Evolutionary conservation across 108 stramenopile genomes (phyloP).

Genomic region (Mayamaea pseudoterrestris): DNA sequence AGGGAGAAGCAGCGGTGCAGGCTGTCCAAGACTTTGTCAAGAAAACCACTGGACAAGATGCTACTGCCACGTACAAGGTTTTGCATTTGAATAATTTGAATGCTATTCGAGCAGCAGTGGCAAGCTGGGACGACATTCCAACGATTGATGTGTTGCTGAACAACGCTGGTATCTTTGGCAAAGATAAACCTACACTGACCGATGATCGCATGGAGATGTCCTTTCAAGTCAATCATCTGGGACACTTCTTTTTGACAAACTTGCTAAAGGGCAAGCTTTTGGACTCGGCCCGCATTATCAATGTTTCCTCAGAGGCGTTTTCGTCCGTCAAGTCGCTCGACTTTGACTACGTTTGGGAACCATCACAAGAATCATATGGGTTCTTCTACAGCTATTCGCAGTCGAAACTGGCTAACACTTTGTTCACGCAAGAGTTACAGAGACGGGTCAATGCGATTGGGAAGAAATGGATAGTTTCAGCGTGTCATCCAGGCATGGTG

Average conservation of each 20-base stretch:
- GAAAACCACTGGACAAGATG: conserved; percentile 7
- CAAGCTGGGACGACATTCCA: conserved; percentile 9
- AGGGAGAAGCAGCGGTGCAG: conserved; percentile 32
- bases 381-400: conserved; percentile 36
- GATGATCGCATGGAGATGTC: conserved; percentile 54
- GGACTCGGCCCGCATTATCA: conserved; percentile 30
- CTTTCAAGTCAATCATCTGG: conserved; percentile 63
- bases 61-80: conserved; percentile 12
- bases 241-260: conserved; percentile 59
- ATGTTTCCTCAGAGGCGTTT: conserved; percentile 43
- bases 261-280: conserved; percentile 22
- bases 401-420: conserved; percentile 52
- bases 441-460: conserved; percentile 13
- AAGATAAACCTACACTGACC: conserved; percentile 30
- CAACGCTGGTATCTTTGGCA: conserved; percentile 70
- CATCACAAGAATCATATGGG: conserved; percentile 12
- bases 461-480: conserved; percentile 9
- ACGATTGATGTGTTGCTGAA: conserved; percentile 60
- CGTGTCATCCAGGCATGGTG: conserved; percentile 52
- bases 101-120: conserved; percentile 16
- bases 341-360: conserved; percentile 16
- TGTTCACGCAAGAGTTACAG: conserved; percentile 55
- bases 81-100: conserved; percentile 34
- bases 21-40: conserved; percentile 22
- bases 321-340: conserved; percentile 12